Evolutionary conservation across 345 rosid species (phyloP).

Genomic region (Lagerstroemia speciosa): DNA sequence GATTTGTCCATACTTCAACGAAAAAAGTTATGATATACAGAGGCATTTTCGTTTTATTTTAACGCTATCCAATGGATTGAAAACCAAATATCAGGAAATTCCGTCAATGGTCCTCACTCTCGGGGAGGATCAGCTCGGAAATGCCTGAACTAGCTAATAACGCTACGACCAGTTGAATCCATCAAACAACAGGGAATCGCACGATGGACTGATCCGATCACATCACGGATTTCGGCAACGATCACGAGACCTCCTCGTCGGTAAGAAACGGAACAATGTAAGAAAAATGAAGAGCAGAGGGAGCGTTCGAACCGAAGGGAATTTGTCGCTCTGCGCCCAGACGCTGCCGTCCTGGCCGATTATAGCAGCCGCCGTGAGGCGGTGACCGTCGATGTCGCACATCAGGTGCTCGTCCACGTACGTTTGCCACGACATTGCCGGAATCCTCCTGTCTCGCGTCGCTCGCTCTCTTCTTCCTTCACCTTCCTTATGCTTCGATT

Average conservation of each 20-base stretch:
- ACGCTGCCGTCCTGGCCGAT: conserved; percentile 44
- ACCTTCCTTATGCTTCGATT: background rate
- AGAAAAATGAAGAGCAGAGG: background rate
- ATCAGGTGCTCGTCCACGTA: conserved; percentile 43
- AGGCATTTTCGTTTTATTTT: no score
- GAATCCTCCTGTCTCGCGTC: background rate
- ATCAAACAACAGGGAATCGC: background rate
- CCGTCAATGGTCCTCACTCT: background rate
- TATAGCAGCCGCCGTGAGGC: conserved; percentile 34
- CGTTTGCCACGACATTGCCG: conserved; percentile 43
- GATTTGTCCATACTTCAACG: no score
- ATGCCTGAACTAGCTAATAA: background rate
- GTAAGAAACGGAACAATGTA: conserved; percentile 4
- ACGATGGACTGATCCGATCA: background rate
- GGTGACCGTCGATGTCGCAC: conserved; percentile 37
- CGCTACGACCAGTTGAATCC: background rate
- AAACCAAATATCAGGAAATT: background rate
- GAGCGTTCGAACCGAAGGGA: conserved; percentile 21
- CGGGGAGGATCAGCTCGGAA: background rate
- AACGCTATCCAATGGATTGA: background rate
- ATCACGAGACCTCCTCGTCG: background rate
- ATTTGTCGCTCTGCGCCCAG: conserved; percentile 38
- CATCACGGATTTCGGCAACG: background rate
- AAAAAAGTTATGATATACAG: no score
- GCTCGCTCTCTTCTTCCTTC: no score